A percentile compares a stretch with the other conserved stretches of the same genome.
Evolutionary conservation across 2,329 filamentous ascomycete species (phyloP).

Genomic region (Neophaeococcomyces aloes): DNA sequence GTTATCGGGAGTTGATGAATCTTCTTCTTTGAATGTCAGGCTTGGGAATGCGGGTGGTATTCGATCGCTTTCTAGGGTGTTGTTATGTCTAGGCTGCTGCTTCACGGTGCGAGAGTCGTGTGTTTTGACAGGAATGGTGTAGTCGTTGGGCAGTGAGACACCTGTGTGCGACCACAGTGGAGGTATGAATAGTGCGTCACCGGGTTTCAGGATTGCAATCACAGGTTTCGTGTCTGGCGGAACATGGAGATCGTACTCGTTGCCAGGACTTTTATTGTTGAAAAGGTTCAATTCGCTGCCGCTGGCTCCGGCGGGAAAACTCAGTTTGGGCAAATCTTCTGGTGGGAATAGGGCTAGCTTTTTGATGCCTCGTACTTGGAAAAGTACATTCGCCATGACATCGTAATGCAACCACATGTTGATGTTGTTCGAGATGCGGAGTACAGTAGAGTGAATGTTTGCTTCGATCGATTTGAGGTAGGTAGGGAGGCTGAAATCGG

Average conservation of each 20-base stretch:
- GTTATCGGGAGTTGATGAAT: too few species aligned
- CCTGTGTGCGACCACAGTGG: constrained; percentile 76
- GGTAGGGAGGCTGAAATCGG: constrained; percentile 59
- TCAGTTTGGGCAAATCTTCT: constrained; percentile 56
- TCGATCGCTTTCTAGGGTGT: not conserved
- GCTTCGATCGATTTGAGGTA: constrained; percentile 49
- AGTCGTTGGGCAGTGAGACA: constrained; percentile 39
- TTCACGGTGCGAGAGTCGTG: not conserved
- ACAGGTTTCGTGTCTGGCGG: constrained; percentile 48
- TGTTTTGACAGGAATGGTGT: not conserved
- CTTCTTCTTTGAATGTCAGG: too few species aligned
- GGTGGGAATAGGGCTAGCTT: constrained; percentile 69
- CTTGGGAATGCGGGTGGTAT: too few species aligned
- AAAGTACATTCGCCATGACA: constrained; percentile 77
- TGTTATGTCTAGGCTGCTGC: not conserved
- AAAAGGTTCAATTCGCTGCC: constrained; percentile 60
- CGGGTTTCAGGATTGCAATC: constrained; percentile 55
- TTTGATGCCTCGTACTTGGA: constrained; percentile 63
- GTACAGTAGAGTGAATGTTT: constrained; percentile 65
- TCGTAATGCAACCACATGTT: constrained; percentile 90
- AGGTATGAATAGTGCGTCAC: constrained; percentile 71
- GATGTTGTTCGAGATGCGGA: constrained; percentile 68
- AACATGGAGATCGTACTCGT: constrained; percentile 12
- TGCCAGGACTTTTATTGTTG: constrained; percentile 27
- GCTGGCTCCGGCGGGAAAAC: constrained; percentile 65